These are phyloP conservation scores for Prototheca cutis DNA, from an alignment of 163 green algal species.

Conservation along the genomic window DNA sequence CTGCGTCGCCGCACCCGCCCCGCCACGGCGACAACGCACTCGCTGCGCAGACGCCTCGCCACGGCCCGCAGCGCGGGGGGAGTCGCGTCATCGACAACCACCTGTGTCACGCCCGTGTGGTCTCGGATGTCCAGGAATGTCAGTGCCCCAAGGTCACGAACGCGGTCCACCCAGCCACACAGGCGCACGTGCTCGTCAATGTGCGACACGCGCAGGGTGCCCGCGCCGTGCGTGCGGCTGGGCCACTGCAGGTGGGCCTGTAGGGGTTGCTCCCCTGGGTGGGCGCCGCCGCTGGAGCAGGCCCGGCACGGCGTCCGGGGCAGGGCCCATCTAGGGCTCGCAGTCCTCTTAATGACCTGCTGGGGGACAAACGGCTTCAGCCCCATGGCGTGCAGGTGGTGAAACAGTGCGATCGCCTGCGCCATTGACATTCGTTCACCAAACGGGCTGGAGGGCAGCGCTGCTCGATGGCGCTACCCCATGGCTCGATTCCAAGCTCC, in stretches of 20 bases:
- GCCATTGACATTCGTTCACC: too few species aligned
- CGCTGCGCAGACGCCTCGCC: conserved; percentile 46
- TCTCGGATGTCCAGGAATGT: conserved; percentile 93
- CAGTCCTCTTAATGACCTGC: too few species aligned
- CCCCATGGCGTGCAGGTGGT: too few species aligned
- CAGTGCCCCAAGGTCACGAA: conserved; percentile 80
- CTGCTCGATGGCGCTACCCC: too few species aligned
- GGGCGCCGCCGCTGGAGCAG: too few species aligned
- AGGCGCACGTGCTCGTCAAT: conserved; percentile 52
- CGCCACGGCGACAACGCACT: conserved; percentile 80
- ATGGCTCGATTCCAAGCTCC: too few species aligned
- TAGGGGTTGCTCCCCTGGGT: too few species aligned
- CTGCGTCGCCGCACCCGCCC: conserved; percentile 62
- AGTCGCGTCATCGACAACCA: conserved; percentile 52
- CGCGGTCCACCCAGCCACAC: conserved; percentile 94
- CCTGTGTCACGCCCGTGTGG: conserved; percentile 85
- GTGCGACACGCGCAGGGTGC: conserved; percentile 34
- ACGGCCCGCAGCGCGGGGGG: conserved; percentile 40
- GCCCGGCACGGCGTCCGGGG: too few species aligned
- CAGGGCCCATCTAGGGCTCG: too few species aligned
- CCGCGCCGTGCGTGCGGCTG: conserved; percentile 38
- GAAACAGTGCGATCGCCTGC: too few species aligned
- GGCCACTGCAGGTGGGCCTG: conserved; percentile 25
- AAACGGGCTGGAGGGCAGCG: too few species aligned
- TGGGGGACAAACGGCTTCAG: too few species aligned